Evolutionary conservation across 1,284 basidiomycete species (phyloP), one percentile per base, ranked within the genome.

Genomic region (Puccinia polysora): DNA sequence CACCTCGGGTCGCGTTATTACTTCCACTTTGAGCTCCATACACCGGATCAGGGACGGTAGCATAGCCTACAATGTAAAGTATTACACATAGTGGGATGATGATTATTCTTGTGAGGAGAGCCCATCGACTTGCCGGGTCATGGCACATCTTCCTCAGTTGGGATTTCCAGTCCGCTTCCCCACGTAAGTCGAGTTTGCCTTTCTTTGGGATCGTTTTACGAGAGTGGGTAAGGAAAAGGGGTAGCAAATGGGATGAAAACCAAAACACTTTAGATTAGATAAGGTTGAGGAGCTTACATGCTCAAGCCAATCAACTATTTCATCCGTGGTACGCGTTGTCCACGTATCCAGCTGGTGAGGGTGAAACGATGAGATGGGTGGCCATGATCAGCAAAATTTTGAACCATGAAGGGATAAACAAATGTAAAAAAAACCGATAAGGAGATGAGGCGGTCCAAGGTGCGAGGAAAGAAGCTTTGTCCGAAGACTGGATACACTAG

Each of bases 41-140:
- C 3, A 23, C 18, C 3, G 59, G 68, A 32, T 47, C 50, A 2
- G 68, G 67, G 2, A 60, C 15, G 8, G 45, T 70, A 15, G 28
- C 18, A 25, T 52, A 71, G n/a, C 68, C 59, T 6, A 71, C 49
- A 5, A 71, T 25, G 50, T 71, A 71, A 8, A 71, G 49, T 10
- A 63, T 18, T 6, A 63, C 15, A 30, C 58, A 53, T 2, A 71
- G 49, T 2, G 68, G 68, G 5, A 63, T 1, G 32, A 71, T 18
- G 6, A 63, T 25, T 15, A 43, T 7, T 55, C 68, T 60, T n/a
- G 47, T 36, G 7, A 53, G 6, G 20, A 63, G 18, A 18, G 59
- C 59, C 15, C 34, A 32, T 32, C 68, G 43, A 1, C 36, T 62
- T 25, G 62, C 49, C 25, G 28, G 25, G 25, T n/a, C 12, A 25